phyloP scores from a whole-genome alignment of 371 early-diverging fungal genomes.

The Capillidium heterosporum region DNA sequence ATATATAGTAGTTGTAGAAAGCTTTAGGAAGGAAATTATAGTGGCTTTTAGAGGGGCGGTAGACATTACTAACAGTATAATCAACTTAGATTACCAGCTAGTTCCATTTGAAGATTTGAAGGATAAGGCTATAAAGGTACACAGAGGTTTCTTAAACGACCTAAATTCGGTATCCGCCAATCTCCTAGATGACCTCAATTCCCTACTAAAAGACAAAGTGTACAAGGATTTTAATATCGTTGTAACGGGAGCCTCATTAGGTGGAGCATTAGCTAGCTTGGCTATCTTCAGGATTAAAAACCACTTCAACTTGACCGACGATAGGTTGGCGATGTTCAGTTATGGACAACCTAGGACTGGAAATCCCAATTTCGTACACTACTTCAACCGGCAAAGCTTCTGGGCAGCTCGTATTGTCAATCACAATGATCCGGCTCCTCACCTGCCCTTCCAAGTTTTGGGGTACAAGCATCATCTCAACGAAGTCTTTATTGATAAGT shows the following conservation, averaged over 20 bases:
- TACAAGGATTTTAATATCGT: not conserved
- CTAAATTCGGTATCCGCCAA: not conserved
- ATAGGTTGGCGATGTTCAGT: too few species aligned
- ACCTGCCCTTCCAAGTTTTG: too few species aligned
- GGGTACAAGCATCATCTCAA: too few species aligned
- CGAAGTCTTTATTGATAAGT: too few species aligned
- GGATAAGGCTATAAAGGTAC: not conserved
- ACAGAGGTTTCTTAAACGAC: not conserved
- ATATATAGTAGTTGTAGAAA: not conserved
- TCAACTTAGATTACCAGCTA: not conserved
- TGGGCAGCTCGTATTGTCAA: not conserved
- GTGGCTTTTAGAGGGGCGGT: not conserved
- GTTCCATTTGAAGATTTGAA: not conserved
- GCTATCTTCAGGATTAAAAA: not conserved
- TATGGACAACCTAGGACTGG: not conserved
- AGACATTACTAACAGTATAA: not conserved
- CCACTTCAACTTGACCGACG: not conserved
- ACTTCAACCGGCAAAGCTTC: not conserved
- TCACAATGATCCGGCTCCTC: conserved; percentile 81
- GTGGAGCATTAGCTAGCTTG: too few species aligned
- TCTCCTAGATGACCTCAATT: too few species aligned
- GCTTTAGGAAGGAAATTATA: not conserved
- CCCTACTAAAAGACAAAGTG: not conserved
- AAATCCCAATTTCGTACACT: not conserved
- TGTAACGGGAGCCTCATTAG: too few species aligned